Evolutionary conservation across 768 basidiomycete genomes (phyloP).

Genomic region (Lentinula guzmanii): DNA sequence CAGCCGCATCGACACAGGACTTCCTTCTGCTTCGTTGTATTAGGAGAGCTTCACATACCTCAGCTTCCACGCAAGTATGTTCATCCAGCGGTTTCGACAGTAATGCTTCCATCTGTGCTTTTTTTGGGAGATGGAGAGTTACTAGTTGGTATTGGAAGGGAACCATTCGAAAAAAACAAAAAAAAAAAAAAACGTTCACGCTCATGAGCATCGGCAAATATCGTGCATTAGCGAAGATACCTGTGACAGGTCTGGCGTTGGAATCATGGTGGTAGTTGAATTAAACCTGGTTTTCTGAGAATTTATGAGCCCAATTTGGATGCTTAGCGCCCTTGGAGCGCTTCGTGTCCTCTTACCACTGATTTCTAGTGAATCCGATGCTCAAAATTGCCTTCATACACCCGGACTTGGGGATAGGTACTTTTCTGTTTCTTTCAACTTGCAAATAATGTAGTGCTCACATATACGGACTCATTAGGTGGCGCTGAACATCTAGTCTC

Average conservation of each 20-base stretch:
- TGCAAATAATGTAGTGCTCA: background rate
- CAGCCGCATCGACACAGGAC: no score
- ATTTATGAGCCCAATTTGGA: background rate
- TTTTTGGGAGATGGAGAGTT: no score
- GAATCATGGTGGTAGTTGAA: slow-evolving; percentile 50
- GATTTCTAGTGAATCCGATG: background rate
- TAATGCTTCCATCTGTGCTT: no score
- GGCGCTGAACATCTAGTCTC: slow-evolving; percentile 91
- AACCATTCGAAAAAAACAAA: no score
- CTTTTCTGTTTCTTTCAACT: slow-evolving; percentile 7
- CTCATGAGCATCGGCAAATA: background rate
- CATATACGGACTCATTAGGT: slow-evolving; percentile 41
- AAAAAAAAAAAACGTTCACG: background rate
- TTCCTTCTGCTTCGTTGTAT: no score
- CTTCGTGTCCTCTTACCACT: background rate
- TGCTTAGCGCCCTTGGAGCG: background rate
- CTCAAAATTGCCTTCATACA: slow-evolving; percentile 80
- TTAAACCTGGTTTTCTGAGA: background rate
- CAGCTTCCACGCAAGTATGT: no score
- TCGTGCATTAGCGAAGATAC: slow-evolving; percentile 26
- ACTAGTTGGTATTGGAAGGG: no score
- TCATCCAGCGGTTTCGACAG: no score
- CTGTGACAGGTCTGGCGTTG: slow-evolving; percentile 87
- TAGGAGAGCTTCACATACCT: no score
- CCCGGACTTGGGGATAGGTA: slow-evolving; percentile 93